Evolutionary conservation across 2,329 filamentous ascomycete species (phyloP), one percentile per base, ranked within the genome.

Genomic region (Colletotrichum zoysiae): DNA sequence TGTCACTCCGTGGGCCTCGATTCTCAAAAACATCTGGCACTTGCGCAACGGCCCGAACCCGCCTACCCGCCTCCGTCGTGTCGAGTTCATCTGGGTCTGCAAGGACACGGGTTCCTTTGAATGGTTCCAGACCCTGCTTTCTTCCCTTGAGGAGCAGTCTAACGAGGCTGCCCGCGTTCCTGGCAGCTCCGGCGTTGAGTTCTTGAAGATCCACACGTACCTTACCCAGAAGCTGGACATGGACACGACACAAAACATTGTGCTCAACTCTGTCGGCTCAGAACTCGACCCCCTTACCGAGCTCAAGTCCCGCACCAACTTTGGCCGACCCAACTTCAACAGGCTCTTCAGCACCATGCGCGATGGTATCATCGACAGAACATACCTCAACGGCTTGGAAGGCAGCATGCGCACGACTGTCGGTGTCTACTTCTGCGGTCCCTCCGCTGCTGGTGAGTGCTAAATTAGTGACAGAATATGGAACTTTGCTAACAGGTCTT

Each of bases 41-140:
- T 88, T 97, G 78, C 94, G 96, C 74, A 92, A 96, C 75, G 90
- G 92, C 20, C 95, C 95, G 9, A 96, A 98, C 84, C 94, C 95
- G 33, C 95, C 95, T 1, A 91, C 90, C 61, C 93, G 95, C 79
- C 91, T 99, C 58, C 93, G 95, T 71, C 92, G 96, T 81, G 95
- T 99, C 42, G 96, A 99, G 82, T 99, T 99, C 83, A 97, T 99
- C 85, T 99, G 96, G 96, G 92, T 98, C 63, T 98, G 95, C 88
- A 96, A 93, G 81, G 95, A 98, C 79, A 97, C 95, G 0, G 93
- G 90, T 44, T 97, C 95, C 0, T 99, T 99, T 78, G 96, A 98
- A 84, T 99, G 96, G 96, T 98, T 99, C 86, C 96, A 99, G 81
- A 95, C 93, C 1, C 90, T 99, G 0, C 89, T 99, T 20, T 93